Evolutionary conservation across 768 basidiomycete genomes (phyloP).

Genomic region (Arthromyces matolae): DNA sequence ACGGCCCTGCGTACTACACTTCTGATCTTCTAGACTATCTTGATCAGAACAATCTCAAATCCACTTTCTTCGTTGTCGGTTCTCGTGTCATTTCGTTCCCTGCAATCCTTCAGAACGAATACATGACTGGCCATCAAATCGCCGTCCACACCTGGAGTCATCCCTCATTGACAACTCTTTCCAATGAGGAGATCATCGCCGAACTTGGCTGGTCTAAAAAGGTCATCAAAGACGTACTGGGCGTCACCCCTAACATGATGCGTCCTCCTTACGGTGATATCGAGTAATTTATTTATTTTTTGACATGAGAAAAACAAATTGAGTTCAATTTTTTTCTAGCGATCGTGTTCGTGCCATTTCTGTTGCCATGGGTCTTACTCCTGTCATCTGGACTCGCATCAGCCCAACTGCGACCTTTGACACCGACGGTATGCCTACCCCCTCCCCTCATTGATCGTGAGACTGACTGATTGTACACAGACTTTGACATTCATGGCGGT

Average conservation of each 20-base stretch:
- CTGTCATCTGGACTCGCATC: conserved; percentile 82
- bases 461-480: conserved; percentile 30
- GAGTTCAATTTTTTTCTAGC: conserved; percentile 34
- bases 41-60: conserved; percentile 56
- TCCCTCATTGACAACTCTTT: conserved; percentile 62
- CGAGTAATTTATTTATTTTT: too few species aligned
- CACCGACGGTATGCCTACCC: conserved; percentile 47
- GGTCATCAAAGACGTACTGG: conserved; percentile 77
- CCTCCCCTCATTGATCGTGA: conserved; percentile 1
- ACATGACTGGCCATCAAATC: conserved; percentile 77
- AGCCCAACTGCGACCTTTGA: conserved; percentile 63
- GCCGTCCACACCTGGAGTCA: conserved; percentile 72
- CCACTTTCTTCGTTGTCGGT: conserved; percentile 88
- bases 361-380: conserved; percentile 75
- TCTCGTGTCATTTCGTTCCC: conserved; percentile 76
- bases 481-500: conserved; percentile 80
- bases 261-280: conserved; percentile 82
- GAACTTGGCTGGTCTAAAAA: conserved; percentile 88
- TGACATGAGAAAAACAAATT: too few species aligned
- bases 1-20: conserved; percentile 80
- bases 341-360: conserved; percentile 86
- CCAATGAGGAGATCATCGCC: conserved; percentile 80
- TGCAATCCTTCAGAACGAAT: conserved; percentile 65
- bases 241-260: conserved; percentile 75
- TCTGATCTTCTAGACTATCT: conserved; percentile 71